These are phyloP conservation scores for Phaffia rhodozyma DNA, from an alignment of 1,284 basidiomycete species.

Conservation along the genomic window DNA sequence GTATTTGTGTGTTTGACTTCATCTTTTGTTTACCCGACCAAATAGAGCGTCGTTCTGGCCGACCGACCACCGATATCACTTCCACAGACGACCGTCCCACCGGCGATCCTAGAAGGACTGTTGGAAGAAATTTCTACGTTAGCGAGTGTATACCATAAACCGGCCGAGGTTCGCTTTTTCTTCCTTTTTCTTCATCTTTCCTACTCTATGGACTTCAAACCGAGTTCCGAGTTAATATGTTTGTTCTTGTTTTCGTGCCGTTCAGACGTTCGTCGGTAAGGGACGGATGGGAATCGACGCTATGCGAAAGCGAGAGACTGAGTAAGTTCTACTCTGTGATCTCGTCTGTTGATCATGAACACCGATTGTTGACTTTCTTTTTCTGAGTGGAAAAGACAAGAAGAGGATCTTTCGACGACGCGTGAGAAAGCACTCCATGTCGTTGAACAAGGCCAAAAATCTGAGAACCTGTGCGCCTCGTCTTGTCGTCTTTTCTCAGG, in stretches of 20 bases:
- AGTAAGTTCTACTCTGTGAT: constrained; percentile 40
- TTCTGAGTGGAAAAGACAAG: constrained; percentile 42
- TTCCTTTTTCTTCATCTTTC: neutral
- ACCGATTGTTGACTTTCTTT: constrained; percentile 1
- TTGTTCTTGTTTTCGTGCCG: neutral
- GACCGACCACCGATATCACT: constrained; percentile 85
- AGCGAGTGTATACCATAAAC: constrained; percentile 92
- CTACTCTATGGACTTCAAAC: neutral
- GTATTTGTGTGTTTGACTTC: constrained; percentile 15
- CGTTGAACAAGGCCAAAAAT: constrained; percentile 75
- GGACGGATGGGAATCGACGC: constrained; percentile 75
- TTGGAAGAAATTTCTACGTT: constrained; percentile 74
- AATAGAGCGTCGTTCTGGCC: constrained; percentile 77
- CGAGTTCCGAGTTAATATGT: no score
- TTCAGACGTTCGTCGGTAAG: constrained; percentile 67
- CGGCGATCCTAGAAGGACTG: constrained; percentile 85
- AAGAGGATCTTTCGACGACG: constrained; percentile 45
- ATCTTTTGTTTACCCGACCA: neutral
- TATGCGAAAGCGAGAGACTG: constrained; percentile 54
- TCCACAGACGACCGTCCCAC: constrained; percentile 76
- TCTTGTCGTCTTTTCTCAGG: neutral
- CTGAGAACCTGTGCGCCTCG: constrained; percentile 63
- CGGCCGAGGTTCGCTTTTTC: constrained; percentile 42
- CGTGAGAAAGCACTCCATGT: constrained; percentile 76
- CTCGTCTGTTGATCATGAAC: neutral